These are phyloP conservation scores for Dothideomycetes sp. DNA, from an alignment of 2,329 filamentous ascomycete species.

Conservation along the genomic window DNA sequence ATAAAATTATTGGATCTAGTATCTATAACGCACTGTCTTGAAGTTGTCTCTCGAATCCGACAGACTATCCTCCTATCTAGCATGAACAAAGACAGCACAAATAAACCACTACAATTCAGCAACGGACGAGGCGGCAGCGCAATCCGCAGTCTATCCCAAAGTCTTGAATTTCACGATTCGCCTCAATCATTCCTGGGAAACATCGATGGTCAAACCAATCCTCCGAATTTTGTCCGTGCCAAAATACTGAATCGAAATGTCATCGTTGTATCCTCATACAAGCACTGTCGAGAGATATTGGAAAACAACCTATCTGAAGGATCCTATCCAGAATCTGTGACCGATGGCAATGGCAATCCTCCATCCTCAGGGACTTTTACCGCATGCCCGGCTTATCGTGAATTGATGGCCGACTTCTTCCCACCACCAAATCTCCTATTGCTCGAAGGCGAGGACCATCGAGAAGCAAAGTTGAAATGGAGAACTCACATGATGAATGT, in stretches of 20 bases:
- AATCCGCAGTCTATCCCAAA: background rate
- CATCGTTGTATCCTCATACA: background rate
- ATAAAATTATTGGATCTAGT: too few species aligned
- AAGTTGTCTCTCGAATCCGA: too few species aligned
- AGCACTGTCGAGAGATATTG: background rate
- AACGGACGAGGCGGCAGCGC: too few species aligned
- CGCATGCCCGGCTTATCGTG: background rate
- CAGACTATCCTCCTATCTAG: too few species aligned
- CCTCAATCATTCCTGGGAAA: background rate
- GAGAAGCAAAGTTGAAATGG: background rate
- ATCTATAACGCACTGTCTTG: too few species aligned
- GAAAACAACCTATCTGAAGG: background rate
- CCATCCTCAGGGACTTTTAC: background rate
- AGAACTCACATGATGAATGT: background rate
- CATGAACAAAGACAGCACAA: too few species aligned
- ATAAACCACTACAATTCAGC: too few species aligned
- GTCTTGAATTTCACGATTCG: background rate
- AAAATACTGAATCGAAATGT: background rate
- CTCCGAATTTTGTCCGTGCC: background rate
- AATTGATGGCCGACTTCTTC: background rate
- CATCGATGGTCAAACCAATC: background rate
- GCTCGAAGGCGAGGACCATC: background rate
- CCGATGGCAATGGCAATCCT: background rate
- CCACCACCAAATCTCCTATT: background rate
- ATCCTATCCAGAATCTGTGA: background rate